Evolutionary conservation across 441 rosid species (phyloP).

Genomic region (Breynia disticha): DNA sequence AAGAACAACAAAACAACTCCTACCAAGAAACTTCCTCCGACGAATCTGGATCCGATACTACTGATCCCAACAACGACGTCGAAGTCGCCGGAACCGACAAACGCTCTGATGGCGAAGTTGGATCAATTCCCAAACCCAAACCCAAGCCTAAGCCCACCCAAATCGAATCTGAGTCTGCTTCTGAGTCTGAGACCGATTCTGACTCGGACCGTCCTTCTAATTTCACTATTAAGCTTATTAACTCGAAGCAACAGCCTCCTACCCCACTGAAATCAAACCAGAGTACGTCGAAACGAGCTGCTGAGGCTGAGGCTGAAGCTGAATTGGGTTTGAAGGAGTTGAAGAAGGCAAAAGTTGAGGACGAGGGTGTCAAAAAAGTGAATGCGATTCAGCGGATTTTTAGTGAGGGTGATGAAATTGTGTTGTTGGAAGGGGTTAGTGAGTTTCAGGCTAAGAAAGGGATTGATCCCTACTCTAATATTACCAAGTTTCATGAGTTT

Average conservation of each 20-base stretch:
- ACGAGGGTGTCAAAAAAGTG: slow-evolving; percentile 8
- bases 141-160: too few relatives aligned
- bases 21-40: too few relatives aligned
- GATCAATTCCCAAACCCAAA: too few relatives aligned
- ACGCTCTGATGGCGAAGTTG: too few relatives aligned
- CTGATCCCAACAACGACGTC: too few relatives aligned
- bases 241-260: neutral
- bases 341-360: slow-evolving; percentile 1
- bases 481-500: slow-evolving; percentile 23
- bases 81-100: too few relatives aligned
- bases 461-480: slow-evolving; percentile 17
- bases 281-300: neutral
- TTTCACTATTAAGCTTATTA: neutral
- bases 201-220: neutral
- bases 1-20: too few relatives aligned
- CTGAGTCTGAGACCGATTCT: neutral
- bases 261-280: neutral
- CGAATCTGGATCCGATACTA: too few relatives aligned
- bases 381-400: slow-evolving; percentile 20
- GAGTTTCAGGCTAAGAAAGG: slow-evolving; percentile 24
- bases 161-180: too few relatives aligned
- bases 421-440: slow-evolving; percentile 27
- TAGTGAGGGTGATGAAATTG: slow-evolving; percentile 42
- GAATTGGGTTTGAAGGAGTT: neutral
- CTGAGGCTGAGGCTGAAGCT: neutral